Base-by-base conservation (phyloP, 768 basidiomycete genomes). In the Boletus pseudopeckii region DNA sequence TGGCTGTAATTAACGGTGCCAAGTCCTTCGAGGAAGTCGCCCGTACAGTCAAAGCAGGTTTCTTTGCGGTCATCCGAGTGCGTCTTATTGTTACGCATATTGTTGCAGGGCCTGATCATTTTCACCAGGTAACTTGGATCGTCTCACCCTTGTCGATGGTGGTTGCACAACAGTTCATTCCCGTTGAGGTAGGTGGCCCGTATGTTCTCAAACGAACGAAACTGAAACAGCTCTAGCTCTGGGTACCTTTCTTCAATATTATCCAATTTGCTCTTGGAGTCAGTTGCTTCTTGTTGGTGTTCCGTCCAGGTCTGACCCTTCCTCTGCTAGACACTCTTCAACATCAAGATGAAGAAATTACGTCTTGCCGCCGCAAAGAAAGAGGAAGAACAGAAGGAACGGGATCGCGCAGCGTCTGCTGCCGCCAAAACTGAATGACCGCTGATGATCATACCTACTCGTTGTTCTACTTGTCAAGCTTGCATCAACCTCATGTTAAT, bases 231-330 rank as follows among this genome's bases (percentile, higher is more conserved):
- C 33, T 45, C 15, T 58, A 90, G 87, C 77, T 92, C 41, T 92
- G 92, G 91, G 88, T 89, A 0, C 88, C 88, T 9, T 95, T 89
- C 75, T 93, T 94, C 79, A 92, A 85, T 68, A 61, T 80, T 34
- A 74, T 94, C 39, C 82, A 85, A 66, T 92, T 94, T 66, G 67
- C 82, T 20, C 75, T 90, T 13, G 90, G 90, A 20, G 90, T 91
- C 64, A 62, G 87, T 51, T 32, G 42, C 14, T 17, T 45, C 30
- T 60, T 47, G 14, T 38, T 58, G 54, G 51, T 5, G 32, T 37
- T 43, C 18, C 9, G 10, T 45, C 18, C 8, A n/a, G 1, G 26
- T 52, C 53, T 51, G 45, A 55, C 36, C 39, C 9, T 39, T 28
- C 28, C 22, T 42, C 17, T 49, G 24, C 44, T 56, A 88, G 86